phyloP scores from a whole-genome alignment of 768 basidiomycete species.

The Candolleomyces aberdarensis region DNA sequence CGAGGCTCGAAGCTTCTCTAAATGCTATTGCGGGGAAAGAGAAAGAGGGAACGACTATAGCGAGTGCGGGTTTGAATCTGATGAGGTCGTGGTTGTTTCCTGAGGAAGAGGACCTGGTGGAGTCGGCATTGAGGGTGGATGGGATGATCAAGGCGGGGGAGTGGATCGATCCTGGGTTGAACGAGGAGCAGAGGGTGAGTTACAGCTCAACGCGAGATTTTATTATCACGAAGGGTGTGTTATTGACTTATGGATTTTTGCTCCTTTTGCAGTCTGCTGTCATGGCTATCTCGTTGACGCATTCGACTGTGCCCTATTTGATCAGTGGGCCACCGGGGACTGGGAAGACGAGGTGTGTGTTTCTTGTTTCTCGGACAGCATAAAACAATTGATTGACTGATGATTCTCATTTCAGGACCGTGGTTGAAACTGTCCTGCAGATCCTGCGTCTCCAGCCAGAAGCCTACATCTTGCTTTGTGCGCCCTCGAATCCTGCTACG shows the following conservation, averaged over 20 bases:
- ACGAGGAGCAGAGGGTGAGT: slow-evolving; percentile 40
- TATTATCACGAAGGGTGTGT: background rate
- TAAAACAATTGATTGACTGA: background rate
- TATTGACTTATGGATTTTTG: background rate
- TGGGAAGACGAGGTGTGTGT: slow-evolving; percentile 45
- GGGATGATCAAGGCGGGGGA: slow-evolving; percentile 26
- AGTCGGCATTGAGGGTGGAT: slow-evolving; percentile 16
- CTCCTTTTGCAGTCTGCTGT: slow-evolving; percentile 34
- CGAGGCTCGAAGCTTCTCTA: background rate
- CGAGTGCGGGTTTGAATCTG: slow-evolving; percentile 18
- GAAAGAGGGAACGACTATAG: too few relatives aligned
- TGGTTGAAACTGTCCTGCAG: slow-evolving; percentile 48
- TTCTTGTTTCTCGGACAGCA: too few relatives aligned
- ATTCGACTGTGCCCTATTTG: slow-evolving; percentile 44
- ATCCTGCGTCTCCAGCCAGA: slow-evolving; percentile 45
- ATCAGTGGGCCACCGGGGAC: slow-evolving; percentile 54
- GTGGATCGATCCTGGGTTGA: slow-evolving; percentile 46
- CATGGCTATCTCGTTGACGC: slow-evolving; percentile 37
- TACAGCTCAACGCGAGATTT: too few relatives aligned
- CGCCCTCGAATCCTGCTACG: slow-evolving; percentile 50
- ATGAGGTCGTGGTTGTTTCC: slow-evolving; percentile 47
- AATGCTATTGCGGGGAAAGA: background rate
- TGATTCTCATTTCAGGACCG: slow-evolving; percentile 29
- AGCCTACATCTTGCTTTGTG: slow-evolving; percentile 46
- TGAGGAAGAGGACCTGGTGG: slow-evolving; percentile 26